Conservation (phyloP, 495 filamentous ascomycete species). For the Penicillium chermesinum region DNA sequence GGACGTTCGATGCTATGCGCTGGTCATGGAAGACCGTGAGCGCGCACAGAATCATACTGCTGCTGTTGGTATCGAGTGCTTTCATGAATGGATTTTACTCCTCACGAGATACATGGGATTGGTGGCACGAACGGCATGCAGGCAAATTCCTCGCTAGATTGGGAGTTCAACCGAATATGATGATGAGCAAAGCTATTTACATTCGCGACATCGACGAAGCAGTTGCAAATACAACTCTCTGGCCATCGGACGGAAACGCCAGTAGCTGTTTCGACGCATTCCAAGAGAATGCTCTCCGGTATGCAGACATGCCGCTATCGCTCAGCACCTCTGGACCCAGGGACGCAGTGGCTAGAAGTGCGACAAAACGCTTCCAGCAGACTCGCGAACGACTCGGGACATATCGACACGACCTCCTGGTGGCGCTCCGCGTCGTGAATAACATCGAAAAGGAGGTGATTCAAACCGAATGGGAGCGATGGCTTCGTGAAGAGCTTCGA, state of each 20-base stretch:
- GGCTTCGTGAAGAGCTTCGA: slow-evolving; percentile 66
- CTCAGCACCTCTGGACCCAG: slow-evolving; percentile 31
- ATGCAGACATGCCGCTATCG: slow-evolving; percentile 24
- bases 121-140: slow-evolving; percentile 83
- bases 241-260: slow-evolving; percentile 28
- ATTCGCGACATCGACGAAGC: slow-evolving; percentile 75
- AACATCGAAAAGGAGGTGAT: slow-evolving; percentile 80
- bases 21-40: slow-evolving; percentile 63
- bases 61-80: slow-evolving; percentile 60
- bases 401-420: slow-evolving; percentile 88
- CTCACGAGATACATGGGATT: slow-evolving; percentile 59
- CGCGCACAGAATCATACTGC: slow-evolving; percentile 70
- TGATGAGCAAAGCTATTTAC: slow-evolving; percentile 83
- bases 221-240: slow-evolving; percentile 40
- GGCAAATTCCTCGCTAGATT: slow-evolving; percentile 71
- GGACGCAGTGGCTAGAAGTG: slow-evolving; percentile 49
- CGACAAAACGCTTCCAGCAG: slow-evolving; percentile 62
- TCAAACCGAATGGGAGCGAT: slow-evolving; percentile 83
- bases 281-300: slow-evolving; percentile 34
- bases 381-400: slow-evolving; percentile 75
- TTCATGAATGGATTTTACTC: slow-evolving; percentile 68
- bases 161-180: slow-evolving; percentile 69
- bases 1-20: slow-evolving; percentile 57
- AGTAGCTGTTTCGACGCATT: slow-evolving; percentile 45
- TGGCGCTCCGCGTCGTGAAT: slow-evolving; percentile 87